Evolutionary conservation across 768 basidiomycete genomes (phyloP).

Genomic region (Cantharellus cinnabarinus): DNA sequence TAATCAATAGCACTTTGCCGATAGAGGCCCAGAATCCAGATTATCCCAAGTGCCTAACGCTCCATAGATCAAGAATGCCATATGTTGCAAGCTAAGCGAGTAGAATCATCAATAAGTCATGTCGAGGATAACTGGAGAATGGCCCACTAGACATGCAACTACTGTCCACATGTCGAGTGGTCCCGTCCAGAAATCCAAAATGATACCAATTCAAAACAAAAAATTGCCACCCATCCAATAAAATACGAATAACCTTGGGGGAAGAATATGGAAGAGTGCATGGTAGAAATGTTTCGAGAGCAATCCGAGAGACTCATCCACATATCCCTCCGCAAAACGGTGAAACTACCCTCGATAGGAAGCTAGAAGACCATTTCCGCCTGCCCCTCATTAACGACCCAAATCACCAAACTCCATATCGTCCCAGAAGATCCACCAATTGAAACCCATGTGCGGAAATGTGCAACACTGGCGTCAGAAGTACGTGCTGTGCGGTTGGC

Average conservation of each 20-base stretch:
- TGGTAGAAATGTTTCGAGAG: background rate
- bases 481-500: no score
- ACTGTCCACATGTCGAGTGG: background rate
- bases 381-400: background rate
- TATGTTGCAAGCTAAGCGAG: background rate
- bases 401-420: background rate
- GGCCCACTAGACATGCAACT: background rate
- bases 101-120: background rate
- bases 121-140: background rate
- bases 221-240: background rate
- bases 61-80: background rate
- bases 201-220: background rate
- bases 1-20: background rate
- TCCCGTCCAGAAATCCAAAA: background rate
- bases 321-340: background rate
- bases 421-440: no score
- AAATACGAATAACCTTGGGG: background rate
- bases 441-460: background rate
- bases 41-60: background rate
- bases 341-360: slow-evolving; percentile 1
- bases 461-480: no score
- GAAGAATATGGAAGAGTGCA: background rate
- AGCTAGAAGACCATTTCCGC: slow-evolving; percentile 1
- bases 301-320: background rate
- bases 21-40: background rate